These are phyloP conservation scores for Tagetes patula DNA, from an alignment of 129 eudicot genomes.

Conservation along the genomic window DNA sequence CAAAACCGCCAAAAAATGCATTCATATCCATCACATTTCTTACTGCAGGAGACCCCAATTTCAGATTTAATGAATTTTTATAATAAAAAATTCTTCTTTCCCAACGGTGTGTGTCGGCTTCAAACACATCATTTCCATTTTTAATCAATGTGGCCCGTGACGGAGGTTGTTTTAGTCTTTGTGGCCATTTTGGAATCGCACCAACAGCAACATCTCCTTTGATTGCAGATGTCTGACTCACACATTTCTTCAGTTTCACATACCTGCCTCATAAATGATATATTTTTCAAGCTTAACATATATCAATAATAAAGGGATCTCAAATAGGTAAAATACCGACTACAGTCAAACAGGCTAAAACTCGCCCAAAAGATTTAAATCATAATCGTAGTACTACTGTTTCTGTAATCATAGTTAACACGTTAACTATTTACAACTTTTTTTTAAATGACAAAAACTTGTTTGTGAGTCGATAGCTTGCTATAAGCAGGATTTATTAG, in stretches of 20 bases:
- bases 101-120: slow-evolving; percentile 85
- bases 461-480: neutral
- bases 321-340: neutral
- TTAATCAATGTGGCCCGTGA: slow-evolving; percentile 60
- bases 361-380: neutral
- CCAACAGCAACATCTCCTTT: slow-evolving; percentile 73
- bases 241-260: slow-evolving; percentile 73
- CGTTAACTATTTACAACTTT: neutral
- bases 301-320: neutral
- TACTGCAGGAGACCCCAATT: slow-evolving; percentile 72
- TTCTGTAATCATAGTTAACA: neutral
- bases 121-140: slow-evolving; percentile 80
- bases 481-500: too few relatives aligned
- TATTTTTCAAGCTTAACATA: neutral
- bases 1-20: slow-evolving; percentile 97
- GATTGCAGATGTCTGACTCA: slow-evolving; percentile 52
- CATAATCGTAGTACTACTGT: neutral
- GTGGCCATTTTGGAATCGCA: slow-evolving; percentile 86
- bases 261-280: slow-evolving; percentile 55
- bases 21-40: slow-evolving; percentile 96
- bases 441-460: neutral
- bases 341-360: neutral
- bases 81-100: slow-evolving; percentile 71
- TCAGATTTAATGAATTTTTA: slow-evolving; percentile 67
- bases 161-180: slow-evolving; percentile 70